Base-by-base conservation (phyloP, 2,329 filamentous ascomycete genomes). In the Penicillium digitatum region DNA sequence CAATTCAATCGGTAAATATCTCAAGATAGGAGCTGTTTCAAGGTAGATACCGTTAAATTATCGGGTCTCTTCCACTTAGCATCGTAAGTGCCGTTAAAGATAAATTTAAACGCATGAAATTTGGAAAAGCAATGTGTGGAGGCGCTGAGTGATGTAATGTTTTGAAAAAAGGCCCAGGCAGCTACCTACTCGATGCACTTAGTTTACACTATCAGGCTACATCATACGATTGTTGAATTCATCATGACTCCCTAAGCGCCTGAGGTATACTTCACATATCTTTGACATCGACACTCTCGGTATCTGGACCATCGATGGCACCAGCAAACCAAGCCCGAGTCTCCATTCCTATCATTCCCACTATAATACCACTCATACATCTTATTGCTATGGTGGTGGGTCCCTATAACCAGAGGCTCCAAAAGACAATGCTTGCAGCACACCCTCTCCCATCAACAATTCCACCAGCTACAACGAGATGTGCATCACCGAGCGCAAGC, bases 321-420 rank as follows among this genome's bases (percentile, higher is more conserved):
- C 27, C 38, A 12, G 26, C 18, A 16, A 61, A n/a, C 53, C 29
- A 49, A 31, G 24, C n/a, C 20, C 59, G 45, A 37, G 52, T 48
- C 3, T 42, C 37, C 12, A n/a, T 48, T 27, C 1, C 59, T 56
- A 49, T 46, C 31, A 20, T 48, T 11, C 0, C 55, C 48, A 10
- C 26, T 37, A 24, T 27, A 7, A 27, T 56, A 46, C 18, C 42
- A 27, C 12, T 59, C 49, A 37, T 60, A 61, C 3, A 49, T 29
- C 3, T 14, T 43, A 48, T 63, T 61, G 22, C 40, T 51, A 0
- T 87, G 76, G 48, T 84, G 83, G 10, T 82, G 76, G 0, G 85
- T 87, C 0, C 85, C 86, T 72, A 87, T 76, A 0, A 78, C 81
- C 0, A 80, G 73, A 67, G 6, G 3, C 20, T 10, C 11, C 20